These are phyloP conservation scores for Phytophthora cryptogea DNA, from an alignment of 352 stramenopile species.

Conservation along the genomic window DNA sequence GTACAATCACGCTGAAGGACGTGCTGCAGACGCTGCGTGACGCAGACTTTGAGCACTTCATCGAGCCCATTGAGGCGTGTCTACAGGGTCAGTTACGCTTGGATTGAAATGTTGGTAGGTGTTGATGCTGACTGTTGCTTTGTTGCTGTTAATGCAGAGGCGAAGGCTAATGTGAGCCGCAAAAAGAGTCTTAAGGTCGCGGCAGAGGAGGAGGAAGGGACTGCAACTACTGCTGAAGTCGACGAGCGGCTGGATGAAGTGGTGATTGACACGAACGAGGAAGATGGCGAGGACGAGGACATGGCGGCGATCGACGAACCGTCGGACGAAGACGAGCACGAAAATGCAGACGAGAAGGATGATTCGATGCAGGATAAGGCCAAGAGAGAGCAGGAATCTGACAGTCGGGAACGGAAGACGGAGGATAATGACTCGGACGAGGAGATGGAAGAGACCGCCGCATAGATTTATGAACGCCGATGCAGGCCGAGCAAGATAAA, in stretches of 20 bases:
- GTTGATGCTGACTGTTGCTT: neutral
- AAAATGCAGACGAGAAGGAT: constrained; percentile 28
- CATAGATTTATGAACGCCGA: constrained; percentile 11
- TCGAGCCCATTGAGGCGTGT: constrained; percentile 69
- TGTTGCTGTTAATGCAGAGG: constrained; percentile 39
- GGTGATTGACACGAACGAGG: constrained; percentile 33
- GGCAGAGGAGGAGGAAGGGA: constrained; percentile 29
- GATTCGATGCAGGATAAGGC: constrained; percentile 13
- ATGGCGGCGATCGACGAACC: constrained; percentile 50
- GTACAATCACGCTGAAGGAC: constrained; percentile 78
- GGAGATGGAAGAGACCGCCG: constrained; percentile 31
- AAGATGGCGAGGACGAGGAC: constrained; percentile 45
- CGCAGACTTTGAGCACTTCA: constrained; percentile 81
- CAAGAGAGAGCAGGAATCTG: constrained; percentile 17
- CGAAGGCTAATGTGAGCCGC: constrained; percentile 41
- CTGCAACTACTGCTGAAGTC: constrained; percentile 39
- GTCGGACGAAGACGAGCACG: constrained; percentile 26
- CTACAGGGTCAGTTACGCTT: constrained; percentile 50
- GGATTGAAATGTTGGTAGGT: neutral
- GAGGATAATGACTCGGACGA: constrained; percentile 23
- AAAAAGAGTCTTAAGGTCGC: constrained; percentile 33
- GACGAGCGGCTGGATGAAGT: constrained; percentile 37
- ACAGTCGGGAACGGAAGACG: constrained; percentile 15
- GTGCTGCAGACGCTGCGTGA: constrained; percentile 73
- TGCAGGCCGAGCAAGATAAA: constrained; percentile 14